Base-by-base conservation (phyloP, 1,284 basidiomycete species). In the Trametes hirsuta region DNA sequence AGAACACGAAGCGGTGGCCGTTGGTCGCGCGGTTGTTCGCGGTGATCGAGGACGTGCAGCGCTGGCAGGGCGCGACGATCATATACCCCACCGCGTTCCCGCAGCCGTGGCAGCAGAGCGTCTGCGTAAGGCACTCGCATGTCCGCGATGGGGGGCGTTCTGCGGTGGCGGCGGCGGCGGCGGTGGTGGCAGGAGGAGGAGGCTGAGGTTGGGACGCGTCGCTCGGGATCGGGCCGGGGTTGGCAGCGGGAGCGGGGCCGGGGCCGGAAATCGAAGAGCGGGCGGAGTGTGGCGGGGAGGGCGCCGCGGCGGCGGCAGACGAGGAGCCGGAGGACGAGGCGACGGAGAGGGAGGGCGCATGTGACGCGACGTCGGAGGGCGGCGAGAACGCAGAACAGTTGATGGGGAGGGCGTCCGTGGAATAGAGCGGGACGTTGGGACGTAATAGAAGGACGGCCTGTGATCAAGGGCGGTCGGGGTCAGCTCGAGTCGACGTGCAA, bases 1-100 rank as follows among this genome's bases (percentile, higher is more conserved):
- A 92, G 73, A 95, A 93, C 34, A 95, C 93, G 70, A 92, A 94
- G 24, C 93, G 87, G 71, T 95, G 93, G 5, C 92, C 91, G 72
- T 94, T 95, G 47, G 88, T 90, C 22, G 81, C 84, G 67, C 85
- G 86, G 70, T 87, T 87, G 59, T 81, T 83, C 3, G 80, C 80
- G 49, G 81, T 80, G 55, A 85, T 84, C 2, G 86, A 87, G n/a
- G 85, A 84, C 18, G 87, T 91, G 73, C 91, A 93, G 45, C 85
- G 84, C 18, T 77, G 68, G 72, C 91, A 93, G 78, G 87, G 87
- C 63, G 81, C 79, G 40, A 88, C 86, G 58, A 88, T 90, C 86
- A 88, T 87, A 73, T 92, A 93, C 24, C 91, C 91, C 45, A 94
- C 84, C 24, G 83, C 77, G 34, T 77, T 77, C 11, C 93, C 93